Evolutionary conservation across 345 rosid genomes (phyloP).

Genomic region (Euphorbia peplus): DNA sequence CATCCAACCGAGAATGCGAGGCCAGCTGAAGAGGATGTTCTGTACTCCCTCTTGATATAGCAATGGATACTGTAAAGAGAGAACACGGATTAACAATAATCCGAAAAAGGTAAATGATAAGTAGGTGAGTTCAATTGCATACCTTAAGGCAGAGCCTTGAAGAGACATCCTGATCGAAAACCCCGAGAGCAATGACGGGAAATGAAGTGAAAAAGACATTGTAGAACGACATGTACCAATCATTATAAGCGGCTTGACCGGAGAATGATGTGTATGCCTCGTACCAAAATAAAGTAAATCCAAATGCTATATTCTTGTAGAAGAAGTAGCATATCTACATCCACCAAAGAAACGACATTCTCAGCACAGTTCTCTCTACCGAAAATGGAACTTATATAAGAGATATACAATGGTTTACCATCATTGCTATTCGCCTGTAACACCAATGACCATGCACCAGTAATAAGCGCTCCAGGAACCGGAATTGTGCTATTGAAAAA

Average conservation of each 20-base stretch:
- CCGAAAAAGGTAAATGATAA: neutral
- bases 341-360: slow-evolving; percentile 9
- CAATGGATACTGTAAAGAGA: slow-evolving; percentile 54
- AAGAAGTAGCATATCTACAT: slow-evolving; percentile 94
- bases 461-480: slow-evolving; percentile 69
- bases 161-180: slow-evolving; percentile 93
- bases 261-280: slow-evolving; percentile 93
- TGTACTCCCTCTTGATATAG: slow-evolving; percentile 76
- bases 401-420: slow-evolving; percentile 47
- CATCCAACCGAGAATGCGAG: slow-evolving; percentile 86
- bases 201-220: slow-evolving; percentile 97
- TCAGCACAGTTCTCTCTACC: neutral
- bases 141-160: slow-evolving; percentile 89
- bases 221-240: slow-evolving; percentile 91
- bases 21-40: slow-evolving; percentile 83
- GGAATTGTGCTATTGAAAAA: slow-evolving; percentile 86
- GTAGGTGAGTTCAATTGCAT: neutral
- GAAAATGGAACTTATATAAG: neutral
- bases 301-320: slow-evolving; percentile 90
- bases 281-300: slow-evolving; percentile 89
- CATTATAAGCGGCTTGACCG: slow-evolving; percentile 88
- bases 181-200: slow-evolving; percentile 94
- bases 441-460: slow-evolving; percentile 99
- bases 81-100: neutral
- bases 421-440: slow-evolving; percentile 80